phyloP scores from a whole-genome alignment of 805 yeast genomes.

The Pichia rugopelliculosa region DNA sequence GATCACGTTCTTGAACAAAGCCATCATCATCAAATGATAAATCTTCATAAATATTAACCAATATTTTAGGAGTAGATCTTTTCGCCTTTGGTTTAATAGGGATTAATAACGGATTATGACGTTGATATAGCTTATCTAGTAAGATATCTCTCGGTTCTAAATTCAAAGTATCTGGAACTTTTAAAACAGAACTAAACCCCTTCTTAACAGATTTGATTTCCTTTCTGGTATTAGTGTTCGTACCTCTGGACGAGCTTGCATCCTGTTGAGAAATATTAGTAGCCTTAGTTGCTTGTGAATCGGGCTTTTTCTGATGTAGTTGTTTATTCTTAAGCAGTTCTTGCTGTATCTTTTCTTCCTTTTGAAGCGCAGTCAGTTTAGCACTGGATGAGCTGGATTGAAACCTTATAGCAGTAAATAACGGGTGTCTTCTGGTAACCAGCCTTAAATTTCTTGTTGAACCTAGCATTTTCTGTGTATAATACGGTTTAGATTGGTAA shows the following conservation, averaged over 20 bases:
- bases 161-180: constrained; percentile 28
- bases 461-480: no score
- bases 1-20: constrained; percentile 3
- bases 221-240: background rate
- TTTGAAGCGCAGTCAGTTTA: background rate
- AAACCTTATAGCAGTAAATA: background rate
- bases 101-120: constrained; percentile 29
- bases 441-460: background rate
- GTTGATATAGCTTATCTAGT: constrained; percentile 30
- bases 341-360: constrained; percentile 1
- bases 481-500: background rate
- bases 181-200: constrained; percentile 30
- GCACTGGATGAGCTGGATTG: constrained; percentile 1
- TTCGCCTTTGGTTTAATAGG: constrained; percentile 20
- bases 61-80: constrained; percentile 23
- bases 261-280: background rate
- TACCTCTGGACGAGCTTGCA: background rate
- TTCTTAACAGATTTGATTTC: constrained; percentile 9
- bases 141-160: constrained; percentile 29
- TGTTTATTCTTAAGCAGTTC: background rate
- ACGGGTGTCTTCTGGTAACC: background rate
- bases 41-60: constrained; percentile 29
- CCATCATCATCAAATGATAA: constrained; percentile 19
- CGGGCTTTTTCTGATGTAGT: background rate
- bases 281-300: background rate